Evolutionary conservation across 208 protist genomes (phyloP), one percentile per base, ranked within the genome.

Genomic region (Crithidia sp.): DNA sequence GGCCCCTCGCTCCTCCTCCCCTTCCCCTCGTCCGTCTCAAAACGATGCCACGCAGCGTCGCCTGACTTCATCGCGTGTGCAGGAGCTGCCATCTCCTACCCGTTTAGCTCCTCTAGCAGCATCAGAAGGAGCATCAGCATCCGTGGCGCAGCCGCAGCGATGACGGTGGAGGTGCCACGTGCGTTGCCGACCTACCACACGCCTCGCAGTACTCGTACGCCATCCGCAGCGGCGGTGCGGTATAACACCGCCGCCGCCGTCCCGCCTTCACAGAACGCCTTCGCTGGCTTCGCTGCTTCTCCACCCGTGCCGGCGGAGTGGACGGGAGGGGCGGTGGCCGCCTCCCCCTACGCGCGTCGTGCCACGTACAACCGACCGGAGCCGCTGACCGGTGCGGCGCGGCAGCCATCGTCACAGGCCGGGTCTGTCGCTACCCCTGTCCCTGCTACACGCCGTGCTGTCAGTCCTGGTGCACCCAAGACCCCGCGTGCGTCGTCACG

Each of bases 31-130:
- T 49, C 9, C 45, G 0, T 49, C 0, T 13, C 45, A 7, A 49
- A 7, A 7, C 2, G 45, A 13, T 2, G 45, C 9, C 9, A 49
- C 45, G 12, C 45, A 49, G 12, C 45, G 45, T 7, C 45, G 12
- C 12, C 9, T 49, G 45, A 49, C n/a, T 2, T 70, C 65, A 19
- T 43, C 53, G 4, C 65, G 65, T 4, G 53, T 61, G 4, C 41
- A 70, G 53, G 65, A 61, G 54, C 65, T 70, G 65, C 65, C 65
- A 7, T 68, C 52, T 0, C 54, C 52, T 39, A 1, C 52, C 39
- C 12, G 6, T 5, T 55, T 36, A 13, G 37, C 62, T 13, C 17
- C 53, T 52, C 16, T 14, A 3, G n/a, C 43, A 9, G 44, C n/a
- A n/a, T 10, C 12, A 53, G 43, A 13, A 12, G 37, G 0, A 39